Conservation (phyloP, 306 rosid species). For the Lotus japonicus region DNA sequence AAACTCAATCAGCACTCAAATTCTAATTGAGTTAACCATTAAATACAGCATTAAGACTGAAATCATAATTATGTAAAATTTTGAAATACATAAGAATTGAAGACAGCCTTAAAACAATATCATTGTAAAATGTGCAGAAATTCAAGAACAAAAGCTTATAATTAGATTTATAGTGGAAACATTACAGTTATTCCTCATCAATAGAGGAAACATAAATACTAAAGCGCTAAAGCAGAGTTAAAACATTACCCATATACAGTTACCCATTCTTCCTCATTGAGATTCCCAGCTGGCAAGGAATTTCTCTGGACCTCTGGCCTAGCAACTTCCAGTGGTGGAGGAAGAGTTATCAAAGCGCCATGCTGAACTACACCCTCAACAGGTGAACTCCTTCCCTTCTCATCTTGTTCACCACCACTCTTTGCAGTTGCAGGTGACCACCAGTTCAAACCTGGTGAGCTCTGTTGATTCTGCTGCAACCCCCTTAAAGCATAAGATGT, state of each 20-base stretch:
- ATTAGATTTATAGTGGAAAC: constrained; percentile 7
- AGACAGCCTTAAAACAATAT: no score
- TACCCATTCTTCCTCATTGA: constrained; percentile 93
- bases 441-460: constrained; percentile 57
- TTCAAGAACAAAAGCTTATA: background rate
- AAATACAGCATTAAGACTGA: background rate
- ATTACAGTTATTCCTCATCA: background rate
- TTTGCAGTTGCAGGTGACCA: constrained; percentile 78
- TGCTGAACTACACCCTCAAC: constrained; percentile 94
- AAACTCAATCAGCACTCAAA: background rate
- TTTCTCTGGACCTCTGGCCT: constrained; percentile 80
- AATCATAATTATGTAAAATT: background rate
- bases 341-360: constrained; percentile 83
- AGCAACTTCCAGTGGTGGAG: constrained; percentile 86
- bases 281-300: constrained; percentile 60
- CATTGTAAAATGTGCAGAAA: background rate
- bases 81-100: background rate
- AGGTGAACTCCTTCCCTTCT: constrained; percentile 75
- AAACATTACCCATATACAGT: constrained; percentile 84
- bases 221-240: constrained; percentile 12
- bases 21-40: background rate
- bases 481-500: constrained; percentile 66
- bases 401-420: constrained; percentile 75
- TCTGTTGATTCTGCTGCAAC: constrained; percentile 61
- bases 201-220: background rate